phyloP scores from a whole-genome alignment of 2,329 filamentous ascomycete species.

The Dothistroma pini region DNA sequence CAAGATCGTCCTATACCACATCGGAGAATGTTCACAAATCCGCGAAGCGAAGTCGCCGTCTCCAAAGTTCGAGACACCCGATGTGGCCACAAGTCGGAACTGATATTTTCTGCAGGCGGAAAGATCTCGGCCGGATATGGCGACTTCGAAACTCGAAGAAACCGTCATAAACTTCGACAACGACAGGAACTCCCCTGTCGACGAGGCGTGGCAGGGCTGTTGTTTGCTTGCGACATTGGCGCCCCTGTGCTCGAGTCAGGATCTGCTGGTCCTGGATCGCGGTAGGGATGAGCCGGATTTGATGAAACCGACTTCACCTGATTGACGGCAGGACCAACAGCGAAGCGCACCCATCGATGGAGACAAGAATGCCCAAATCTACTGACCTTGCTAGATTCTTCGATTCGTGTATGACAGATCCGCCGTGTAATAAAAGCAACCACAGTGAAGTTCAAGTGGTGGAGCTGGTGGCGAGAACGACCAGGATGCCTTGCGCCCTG shows the following conservation, averaged over 20 bases:
- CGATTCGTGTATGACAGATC: not conserved
- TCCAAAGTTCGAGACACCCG: not conserved
- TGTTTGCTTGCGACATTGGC: not conserved
- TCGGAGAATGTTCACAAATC: not conserved
- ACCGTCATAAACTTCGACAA: not conserved
- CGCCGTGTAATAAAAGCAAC: not conserved
- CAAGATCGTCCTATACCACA: not conserved
- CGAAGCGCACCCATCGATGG: not conserved
- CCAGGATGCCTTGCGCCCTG: not conserved
- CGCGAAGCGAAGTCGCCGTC: not conserved
- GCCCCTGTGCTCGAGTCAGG: not conserved
- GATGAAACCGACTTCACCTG: slow-evolving; percentile 1
- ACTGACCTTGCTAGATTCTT: not conserved
- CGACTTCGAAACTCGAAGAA: not conserved
- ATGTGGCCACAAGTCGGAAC: not conserved
- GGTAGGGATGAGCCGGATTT: not conserved
- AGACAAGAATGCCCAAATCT: not conserved
- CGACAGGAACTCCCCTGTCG: not conserved
- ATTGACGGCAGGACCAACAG: not conserved
- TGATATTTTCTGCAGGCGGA: not conserved
- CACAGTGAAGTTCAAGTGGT: not conserved
- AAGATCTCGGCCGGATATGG: not conserved
- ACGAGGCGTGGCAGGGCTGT: not conserved
- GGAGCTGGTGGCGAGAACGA: not conserved
- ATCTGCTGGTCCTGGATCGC: not conserved